Base-by-base conservation (phyloP, 1,284 basidiomycete genomes). In the Microbotryum scabiosae region DNA sequence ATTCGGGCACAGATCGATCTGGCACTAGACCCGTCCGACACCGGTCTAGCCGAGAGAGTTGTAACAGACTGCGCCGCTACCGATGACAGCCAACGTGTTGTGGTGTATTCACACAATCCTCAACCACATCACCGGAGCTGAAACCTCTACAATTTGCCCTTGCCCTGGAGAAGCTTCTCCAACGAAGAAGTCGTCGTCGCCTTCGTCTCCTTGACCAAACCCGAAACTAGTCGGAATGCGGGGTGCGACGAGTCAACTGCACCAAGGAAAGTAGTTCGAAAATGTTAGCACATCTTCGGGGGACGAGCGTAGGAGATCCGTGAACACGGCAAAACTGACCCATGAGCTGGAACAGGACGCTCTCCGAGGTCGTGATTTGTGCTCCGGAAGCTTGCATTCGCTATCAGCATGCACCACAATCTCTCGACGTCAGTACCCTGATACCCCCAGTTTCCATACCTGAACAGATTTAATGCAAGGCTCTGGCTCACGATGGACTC, bases 361-460 rank as follows among this genome's bases (percentile, higher is more conserved):
- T 88, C 73, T 96, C 92, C 67, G 86, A 87, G 0, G 89, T 88
- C 2, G 85, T 85, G 59, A 96, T 79, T 57, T 82, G 78, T 1
- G 83, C 88, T 1, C 90, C 91, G 4, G 83, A 84, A 62, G 84
- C 81, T 45, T 57, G 82, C 78, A 93, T 82, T 46, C 84, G 78
- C 23, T 77, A 61, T 45, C 23, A 44, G 36, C 36, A 52, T 18
- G 10, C 43, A 43, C 36, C 45, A 53, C 18, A 26, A 28, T 26
- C 26, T 12, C 3, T 12, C 8, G 25, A 58, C 20, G 10, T 28
- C 16, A 20, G 41, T 4, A 16, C 44, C 54, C 28, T 55, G 51
- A 20, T 36, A 32, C 21, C 36, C 12, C 14, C 10, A 16, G 32
- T 28, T 51, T 21, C 49, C 45, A 61, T 28, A 48, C 61, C 23